These are phyloP conservation scores for Sedum album DNA, from an alignment of 164 flowering plant genomes.

Conservation along the genomic window DNA sequence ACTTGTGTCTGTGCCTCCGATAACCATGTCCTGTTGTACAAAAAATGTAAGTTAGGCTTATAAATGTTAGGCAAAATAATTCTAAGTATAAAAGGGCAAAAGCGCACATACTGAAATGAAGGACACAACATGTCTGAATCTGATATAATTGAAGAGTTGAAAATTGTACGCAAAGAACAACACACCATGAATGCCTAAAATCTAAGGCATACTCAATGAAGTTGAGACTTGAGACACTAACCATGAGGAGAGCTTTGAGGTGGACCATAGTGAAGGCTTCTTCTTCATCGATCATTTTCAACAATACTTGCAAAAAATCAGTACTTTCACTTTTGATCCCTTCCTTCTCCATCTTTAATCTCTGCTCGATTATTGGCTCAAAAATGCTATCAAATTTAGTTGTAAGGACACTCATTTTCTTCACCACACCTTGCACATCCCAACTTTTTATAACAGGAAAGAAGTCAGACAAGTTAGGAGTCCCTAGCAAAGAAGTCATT, in stretches of 20 bases:
- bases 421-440: slow-evolving; percentile 43
- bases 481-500: slow-evolving; percentile 29
- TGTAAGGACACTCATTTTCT: slow-evolving; percentile 16
- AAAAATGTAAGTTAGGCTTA: background rate
- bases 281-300: slow-evolving; percentile 31
- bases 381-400: slow-evolving; percentile 31
- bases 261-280: slow-evolving; percentile 24
- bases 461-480: slow-evolving; percentile 50
- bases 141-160: too few species aligned
- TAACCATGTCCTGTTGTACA: slow-evolving; percentile 28
- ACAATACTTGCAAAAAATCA: slow-evolving; percentile 37
- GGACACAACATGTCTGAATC: too few species aligned
- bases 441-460: slow-evolving; percentile 35
- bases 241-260: slow-evolving; percentile 32
- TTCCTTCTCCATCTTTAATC: slow-evolving; percentile 19
- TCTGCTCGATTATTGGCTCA: slow-evolving; percentile 25
- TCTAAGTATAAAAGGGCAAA: too few species aligned
- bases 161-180: too few species aligned
- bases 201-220: background rate
- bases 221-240: slow-evolving; percentile 1
- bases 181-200: too few species aligned
- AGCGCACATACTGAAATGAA: too few species aligned
- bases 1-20: slow-evolving; percentile 30
- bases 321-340: slow-evolving; percentile 8
- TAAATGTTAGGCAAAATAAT: background rate